Conservation (phyloP, 2,329 filamentous ascomycete genomes). For the Neofusicoccum ribis region DNA sequence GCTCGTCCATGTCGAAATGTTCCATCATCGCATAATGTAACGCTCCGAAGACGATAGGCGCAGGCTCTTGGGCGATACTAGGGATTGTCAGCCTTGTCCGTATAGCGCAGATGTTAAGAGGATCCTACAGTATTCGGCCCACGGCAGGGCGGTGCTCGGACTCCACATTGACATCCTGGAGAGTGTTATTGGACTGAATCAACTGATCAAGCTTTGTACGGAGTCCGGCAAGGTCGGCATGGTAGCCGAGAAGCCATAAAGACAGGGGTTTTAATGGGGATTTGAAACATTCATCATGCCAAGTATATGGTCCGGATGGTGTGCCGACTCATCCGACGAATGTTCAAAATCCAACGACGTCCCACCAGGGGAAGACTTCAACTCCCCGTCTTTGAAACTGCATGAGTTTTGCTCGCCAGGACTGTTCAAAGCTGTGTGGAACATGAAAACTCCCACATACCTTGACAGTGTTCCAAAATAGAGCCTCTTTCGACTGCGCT, state of each 20-base stretch:
- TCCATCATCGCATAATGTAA: constrained; percentile 59
- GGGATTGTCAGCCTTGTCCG: neutral
- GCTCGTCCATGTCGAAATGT: constrained; percentile 63
- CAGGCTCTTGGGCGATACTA: constrained; percentile 59
- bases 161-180: constrained; percentile 37
- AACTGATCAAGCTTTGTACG: neutral
- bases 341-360: neutral
- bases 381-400: neutral
- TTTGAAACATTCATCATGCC: constrained; percentile 15
- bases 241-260: constrained; percentile 30
- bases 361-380: neutral
- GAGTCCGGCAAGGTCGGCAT: constrained; percentile 10
- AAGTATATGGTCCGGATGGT: constrained; percentile 8
- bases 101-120: neutral
- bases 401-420: neutral
- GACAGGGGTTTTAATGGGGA: neutral
- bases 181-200: neutral
- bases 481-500: constrained; percentile 31
- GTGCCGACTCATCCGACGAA: constrained; percentile 13
- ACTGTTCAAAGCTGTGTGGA: neutral
- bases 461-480: constrained; percentile 36
- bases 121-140: constrained; percentile 54
- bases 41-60: constrained; percentile 60
- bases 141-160: constrained; percentile 48
- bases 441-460: neutral